Conservation (phyloP, 768 basidiomycete genomes). For the Lentinula lateritia region DNA sequence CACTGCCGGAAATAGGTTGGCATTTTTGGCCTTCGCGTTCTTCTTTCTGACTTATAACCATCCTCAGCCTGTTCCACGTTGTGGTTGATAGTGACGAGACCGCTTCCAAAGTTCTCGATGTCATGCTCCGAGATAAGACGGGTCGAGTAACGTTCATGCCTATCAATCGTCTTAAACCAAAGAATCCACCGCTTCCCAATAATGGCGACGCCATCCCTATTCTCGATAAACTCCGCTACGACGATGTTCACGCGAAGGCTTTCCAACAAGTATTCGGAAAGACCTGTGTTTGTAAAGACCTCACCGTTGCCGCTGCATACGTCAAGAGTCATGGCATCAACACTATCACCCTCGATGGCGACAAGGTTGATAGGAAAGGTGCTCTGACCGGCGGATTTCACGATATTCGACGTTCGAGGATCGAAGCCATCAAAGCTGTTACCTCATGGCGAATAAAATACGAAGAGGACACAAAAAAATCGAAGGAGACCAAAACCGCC, state of each 20-base stretch:
- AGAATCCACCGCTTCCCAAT: constrained; percentile 56
- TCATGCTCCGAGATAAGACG: constrained; percentile 90
- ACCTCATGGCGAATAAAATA: constrained; percentile 70
- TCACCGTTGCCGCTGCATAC: constrained; percentile 89
- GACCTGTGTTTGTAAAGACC: constrained; percentile 91
- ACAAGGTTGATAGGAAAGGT: constrained; percentile 96
- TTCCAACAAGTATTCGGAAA: constrained; percentile 98
- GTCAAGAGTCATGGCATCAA: constrained; percentile 93
- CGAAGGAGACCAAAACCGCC: constrained; percentile 68
- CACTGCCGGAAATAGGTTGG: constrained; percentile 90
- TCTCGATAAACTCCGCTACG: constrained; percentile 77
- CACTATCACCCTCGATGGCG: constrained; percentile 95
- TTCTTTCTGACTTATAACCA: constrained; percentile 3
- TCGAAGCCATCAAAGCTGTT: constrained; percentile 80
- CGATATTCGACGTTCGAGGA: constrained; percentile 83
- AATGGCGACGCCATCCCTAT: constrained; percentile 77
- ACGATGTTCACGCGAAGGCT: constrained; percentile 66
- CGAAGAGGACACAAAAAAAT: constrained; percentile 56
- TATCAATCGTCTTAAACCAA: constrained; percentile 87
- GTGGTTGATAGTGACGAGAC: constrained; percentile 97
- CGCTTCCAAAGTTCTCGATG: constrained; percentile 83
- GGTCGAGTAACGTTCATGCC: constrained; percentile 99
- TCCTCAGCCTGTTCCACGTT: constrained; percentile 83
- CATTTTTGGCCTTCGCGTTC: not conserved
- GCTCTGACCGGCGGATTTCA: constrained; percentile 95